A percentile compares a stretch with the other conserved stretches of the same genome.
These are phyloP conservation scores for Colletotrichum eleusines DNA, from an alignment of 2,329 filamentous ascomycete genomes.

Conservation along the genomic window DNA sequence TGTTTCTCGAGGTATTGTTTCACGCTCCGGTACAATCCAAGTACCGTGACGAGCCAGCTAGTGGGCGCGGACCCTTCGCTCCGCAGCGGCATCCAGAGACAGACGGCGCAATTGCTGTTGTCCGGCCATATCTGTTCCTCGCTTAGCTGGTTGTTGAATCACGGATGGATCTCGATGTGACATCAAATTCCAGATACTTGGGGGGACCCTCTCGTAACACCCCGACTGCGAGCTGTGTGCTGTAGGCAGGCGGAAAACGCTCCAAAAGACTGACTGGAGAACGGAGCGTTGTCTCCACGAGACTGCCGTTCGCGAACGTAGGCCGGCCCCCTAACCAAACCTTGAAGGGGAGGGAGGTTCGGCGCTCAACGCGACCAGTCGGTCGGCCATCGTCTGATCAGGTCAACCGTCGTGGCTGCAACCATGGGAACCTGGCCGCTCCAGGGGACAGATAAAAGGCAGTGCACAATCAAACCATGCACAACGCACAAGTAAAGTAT, in stretches of 20 bases:
- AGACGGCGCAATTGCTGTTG: not conserved
- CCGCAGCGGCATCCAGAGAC: conserved; percentile 10
- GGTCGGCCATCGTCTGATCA: not conserved
- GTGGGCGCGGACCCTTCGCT: conserved; percentile 28
- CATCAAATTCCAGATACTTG: conserved; percentile 25
- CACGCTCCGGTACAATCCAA: conserved; percentile 6
- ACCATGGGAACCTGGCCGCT: not conserved
- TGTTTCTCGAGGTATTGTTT: conserved; percentile 29
- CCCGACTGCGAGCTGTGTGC: not conserved
- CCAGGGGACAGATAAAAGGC: not conserved
- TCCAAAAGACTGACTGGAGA: not conserved
- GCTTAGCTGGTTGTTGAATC: not conserved
- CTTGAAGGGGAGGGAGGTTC: too few species aligned
- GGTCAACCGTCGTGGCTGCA: conserved; percentile 11
- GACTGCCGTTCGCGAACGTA: not conserved
- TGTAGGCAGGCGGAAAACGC: not conserved
- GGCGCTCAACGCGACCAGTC: not conserved
- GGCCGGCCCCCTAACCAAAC: too few species aligned
- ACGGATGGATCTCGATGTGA: conserved; percentile 25
- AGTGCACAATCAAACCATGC: not conserved
- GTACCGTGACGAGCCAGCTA: not conserved
- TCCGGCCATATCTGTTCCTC: not conserved
- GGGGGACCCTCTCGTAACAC: not conserved
- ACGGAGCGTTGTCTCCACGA: not conserved
- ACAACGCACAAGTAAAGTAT: not conserved